Base-by-base conservation (phyloP, 1,139 yeast species). In the Fermentozyma sake region DNA sequence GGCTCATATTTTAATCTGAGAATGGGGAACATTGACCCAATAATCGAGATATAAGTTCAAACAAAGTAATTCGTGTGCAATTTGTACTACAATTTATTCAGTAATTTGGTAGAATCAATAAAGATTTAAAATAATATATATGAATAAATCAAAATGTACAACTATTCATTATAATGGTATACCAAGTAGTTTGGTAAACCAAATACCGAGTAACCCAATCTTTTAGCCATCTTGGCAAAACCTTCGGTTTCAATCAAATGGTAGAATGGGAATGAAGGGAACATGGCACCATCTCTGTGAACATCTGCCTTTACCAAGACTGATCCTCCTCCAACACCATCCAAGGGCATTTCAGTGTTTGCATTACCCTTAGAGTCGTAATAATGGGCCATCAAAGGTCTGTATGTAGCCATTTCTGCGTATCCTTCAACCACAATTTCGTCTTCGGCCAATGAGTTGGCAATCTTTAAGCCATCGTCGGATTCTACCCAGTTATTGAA, bases 261-360 rank as follows among this genome's bases (percentile, higher is more conserved):
- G 56, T 91, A 89, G 66, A 91, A 91, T 36, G 98, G 93, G 75
- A 91, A 91, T 21, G 94, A 84, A 12, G 98, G 98, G 74, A 91
- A 91, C 96, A 89, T 89, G 32, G 97, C 97, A 29, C 98, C 98
- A 54, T 91, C 98, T 53, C 98, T 74, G 59, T 91, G 98, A 32
- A 91, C 98, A 43, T 87, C 96, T 7, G 97, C 95, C 54, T 89
- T 86, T 18, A 91, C 98, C 58, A 91, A 56, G 19, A 94, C 79
- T 23, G 96, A 95, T 16, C 97, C 95, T 35, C 91, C 97, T 31
- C 98, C 98, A 34, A 91, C 97, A 53, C 98, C 98, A 55, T 91
- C 98, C 35, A 91, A 68, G 20, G 76, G 74, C 82, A 89, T 80
- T 50, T 76, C 82, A 4, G 78, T 70, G 36, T 68, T 63, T 9